These are phyloP conservation scores for Leccinum solheimii DNA, from an alignment of 1,284 basidiomycete genomes.

Conservation along the genomic window DNA sequence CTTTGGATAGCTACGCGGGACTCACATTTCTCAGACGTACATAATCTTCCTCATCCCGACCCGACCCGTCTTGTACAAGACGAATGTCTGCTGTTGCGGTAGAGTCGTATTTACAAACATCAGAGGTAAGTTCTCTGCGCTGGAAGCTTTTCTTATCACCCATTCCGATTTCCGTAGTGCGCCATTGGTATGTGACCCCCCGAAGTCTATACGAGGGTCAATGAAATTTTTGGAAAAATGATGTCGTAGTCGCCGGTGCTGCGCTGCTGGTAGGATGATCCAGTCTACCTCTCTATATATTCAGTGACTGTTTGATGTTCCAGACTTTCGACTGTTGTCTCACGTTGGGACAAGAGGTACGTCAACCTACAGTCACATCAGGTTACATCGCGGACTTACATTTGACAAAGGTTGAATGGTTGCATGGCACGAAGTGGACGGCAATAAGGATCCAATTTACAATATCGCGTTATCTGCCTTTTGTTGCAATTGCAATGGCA, in stretches of 20 bases:
- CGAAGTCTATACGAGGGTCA: neutral
- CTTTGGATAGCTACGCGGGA: neutral
- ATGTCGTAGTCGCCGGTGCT: constrained; percentile 13
- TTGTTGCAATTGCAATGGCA: constrained; percentile 20
- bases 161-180: neutral
- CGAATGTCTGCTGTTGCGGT: constrained; percentile 16
- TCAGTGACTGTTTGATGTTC: neutral
- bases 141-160: neutral
- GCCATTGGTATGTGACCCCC: constrained; percentile 15
- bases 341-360: constrained; percentile 18
- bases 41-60: neutral
- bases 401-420: constrained; percentile 16
- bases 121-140: constrained; percentile 14
- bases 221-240: neutral
- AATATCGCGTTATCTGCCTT: constrained; percentile 26
- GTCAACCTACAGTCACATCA: neutral
- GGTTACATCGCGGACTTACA: neutral
- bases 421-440: constrained; percentile 22
- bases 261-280: constrained; percentile 15
- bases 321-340: constrained; percentile 25
- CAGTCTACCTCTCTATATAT: neutral
- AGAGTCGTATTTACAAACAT: constrained; percentile 17
- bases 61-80: neutral
- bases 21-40: neutral
- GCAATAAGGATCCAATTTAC: constrained; percentile 21